These are phyloP conservation scores for Hypsizygus marmoreus DNA, from an alignment of 768 basidiomycete species.

Conservation along the genomic window DNA sequence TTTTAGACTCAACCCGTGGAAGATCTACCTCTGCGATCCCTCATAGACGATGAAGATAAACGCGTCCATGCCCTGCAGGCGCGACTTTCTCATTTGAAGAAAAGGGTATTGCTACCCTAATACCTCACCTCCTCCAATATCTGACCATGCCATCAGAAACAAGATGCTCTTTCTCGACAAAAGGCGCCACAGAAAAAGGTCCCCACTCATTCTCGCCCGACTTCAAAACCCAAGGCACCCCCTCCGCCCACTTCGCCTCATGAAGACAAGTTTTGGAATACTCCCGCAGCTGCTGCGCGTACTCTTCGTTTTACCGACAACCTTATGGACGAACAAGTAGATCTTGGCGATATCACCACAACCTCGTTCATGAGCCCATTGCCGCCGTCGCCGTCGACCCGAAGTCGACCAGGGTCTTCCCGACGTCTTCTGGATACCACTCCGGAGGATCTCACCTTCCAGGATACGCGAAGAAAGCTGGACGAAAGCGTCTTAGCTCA, in stretches of 20 bases:
- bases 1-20: slow-evolving; percentile 25
- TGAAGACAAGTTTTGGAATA: slow-evolving; percentile 67
- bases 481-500: no score
- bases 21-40: slow-evolving; percentile 32
- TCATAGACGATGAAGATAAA: slow-evolving; percentile 43
- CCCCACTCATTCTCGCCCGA: slow-evolving; percentile 9
- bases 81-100: slow-evolving; percentile 39
- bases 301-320: slow-evolving; percentile 66
- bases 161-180: slow-evolving; percentile 4
- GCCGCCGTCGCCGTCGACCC: slow-evolving; percentile 11
- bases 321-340: slow-evolving; percentile 62
- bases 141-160: no score
- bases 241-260: slow-evolving; percentile 32
- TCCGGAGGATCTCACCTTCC: no score
- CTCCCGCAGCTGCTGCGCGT: slow-evolving; percentile 54
- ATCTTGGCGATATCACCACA: slow-evolving; percentile 53
- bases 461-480: no score
- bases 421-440: no score
- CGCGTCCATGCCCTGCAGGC: slow-evolving; percentile 39
- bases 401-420: no score
- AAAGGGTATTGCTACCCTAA: slow-evolving; percentile 33
- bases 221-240: slow-evolving; percentile 19
- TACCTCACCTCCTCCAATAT: neutral
- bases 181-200: slow-evolving; percentile 7
- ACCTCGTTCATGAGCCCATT: slow-evolving; percentile 45